Percentiles rank a stretch among this genome's conserved stretches.
phyloP scores from a whole-genome alignment of 2,329 filamentous ascomycete genomes.

The Aspergillus phoenicis region DNA sequence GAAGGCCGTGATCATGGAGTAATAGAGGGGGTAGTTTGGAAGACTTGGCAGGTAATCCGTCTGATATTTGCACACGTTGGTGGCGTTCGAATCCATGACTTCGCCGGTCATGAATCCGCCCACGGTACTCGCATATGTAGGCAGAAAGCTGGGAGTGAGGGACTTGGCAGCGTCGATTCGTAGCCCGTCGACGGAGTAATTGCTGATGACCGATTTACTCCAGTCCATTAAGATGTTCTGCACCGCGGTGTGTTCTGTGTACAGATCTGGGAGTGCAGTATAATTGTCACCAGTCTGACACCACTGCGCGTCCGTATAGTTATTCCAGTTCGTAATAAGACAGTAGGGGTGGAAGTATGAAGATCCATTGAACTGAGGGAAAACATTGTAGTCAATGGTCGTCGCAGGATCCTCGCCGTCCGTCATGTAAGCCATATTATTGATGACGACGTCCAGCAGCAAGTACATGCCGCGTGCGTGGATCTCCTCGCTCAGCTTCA shows the following conservation, averaged over 20 bases:
- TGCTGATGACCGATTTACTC: conserved; percentile 45
- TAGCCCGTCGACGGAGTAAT: conserved; percentile 54
- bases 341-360: conserved; percentile 34
- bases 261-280: conserved; percentile 51
- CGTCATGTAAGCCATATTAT: conserved; percentile 47
- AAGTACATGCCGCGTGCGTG: conserved; percentile 54
- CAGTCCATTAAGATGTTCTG: conserved; percentile 44
- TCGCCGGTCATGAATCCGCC: conserved; percentile 52
- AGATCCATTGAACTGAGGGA: conserved; percentile 31
- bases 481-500: conserved; percentile 48
- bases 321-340: conserved; percentile 37
- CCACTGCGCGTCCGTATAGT: conserved; percentile 39
- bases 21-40: conserved; percentile 52
- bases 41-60: conserved; percentile 42
- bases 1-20: conserved; percentile 37
- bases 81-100: conserved; percentile 42
- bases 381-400: conserved; percentile 28
- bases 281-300: conserved; percentile 57
- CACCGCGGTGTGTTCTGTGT: conserved; percentile 47
- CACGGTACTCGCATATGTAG: conserved; percentile 38
- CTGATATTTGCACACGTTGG: conserved; percentile 47
- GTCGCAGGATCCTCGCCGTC: conserved; percentile 30
- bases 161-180: conserved; percentile 55
- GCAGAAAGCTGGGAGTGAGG: conserved; percentile 47
- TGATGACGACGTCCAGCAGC: conserved; percentile 57